Percentiles rank a stretch among this genome's conserved stretches.
Evolutionary conservation across 441 rosid genomes (phyloP).

Genomic region (Pelargonium australe): DNA sequence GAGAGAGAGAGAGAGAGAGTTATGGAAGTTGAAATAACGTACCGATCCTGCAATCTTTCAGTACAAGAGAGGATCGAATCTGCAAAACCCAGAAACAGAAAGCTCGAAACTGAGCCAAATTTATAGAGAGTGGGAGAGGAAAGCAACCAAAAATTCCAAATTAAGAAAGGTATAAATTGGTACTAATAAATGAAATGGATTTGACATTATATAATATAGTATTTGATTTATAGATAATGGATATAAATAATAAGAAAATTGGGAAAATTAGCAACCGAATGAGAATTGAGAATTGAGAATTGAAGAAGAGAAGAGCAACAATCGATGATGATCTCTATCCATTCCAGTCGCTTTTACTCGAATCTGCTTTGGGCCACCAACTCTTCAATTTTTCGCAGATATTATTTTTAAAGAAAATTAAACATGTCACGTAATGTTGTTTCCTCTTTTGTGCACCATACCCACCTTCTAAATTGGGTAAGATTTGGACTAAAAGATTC

Average conservation of each 20-base stretch:
- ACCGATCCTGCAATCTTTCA: constrained; percentile 14
- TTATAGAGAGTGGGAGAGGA: constrained; percentile 20
- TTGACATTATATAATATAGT: not conserved
- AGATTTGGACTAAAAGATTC: no score
- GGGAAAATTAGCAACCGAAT: constrained; percentile 27
- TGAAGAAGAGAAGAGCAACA: constrained; percentile 4
- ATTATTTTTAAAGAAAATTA: no score
- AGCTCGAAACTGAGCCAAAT: constrained; percentile 10
- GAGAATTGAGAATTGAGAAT: not conserved
- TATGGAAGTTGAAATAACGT: constrained; percentile 10
- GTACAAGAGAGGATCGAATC: constrained; percentile 15
- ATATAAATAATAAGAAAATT: not conserved
- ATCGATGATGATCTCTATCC: no score
- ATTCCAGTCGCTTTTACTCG: no score
- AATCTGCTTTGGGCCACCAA: no score
- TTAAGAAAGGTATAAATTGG: constrained; percentile 15
- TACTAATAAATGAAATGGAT: constrained; percentile 5
- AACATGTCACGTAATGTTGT: no score
- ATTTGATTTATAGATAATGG: no score
- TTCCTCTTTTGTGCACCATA: no score
- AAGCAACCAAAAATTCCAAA: constrained; percentile 20
- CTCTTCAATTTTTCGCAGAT: no score
- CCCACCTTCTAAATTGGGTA: no score
- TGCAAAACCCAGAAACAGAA: constrained; percentile 28
- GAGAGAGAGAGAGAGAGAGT: not conserved